Conservation (phyloP, 164 flowering plant genomes). For the Echeveria elegans region DNA sequence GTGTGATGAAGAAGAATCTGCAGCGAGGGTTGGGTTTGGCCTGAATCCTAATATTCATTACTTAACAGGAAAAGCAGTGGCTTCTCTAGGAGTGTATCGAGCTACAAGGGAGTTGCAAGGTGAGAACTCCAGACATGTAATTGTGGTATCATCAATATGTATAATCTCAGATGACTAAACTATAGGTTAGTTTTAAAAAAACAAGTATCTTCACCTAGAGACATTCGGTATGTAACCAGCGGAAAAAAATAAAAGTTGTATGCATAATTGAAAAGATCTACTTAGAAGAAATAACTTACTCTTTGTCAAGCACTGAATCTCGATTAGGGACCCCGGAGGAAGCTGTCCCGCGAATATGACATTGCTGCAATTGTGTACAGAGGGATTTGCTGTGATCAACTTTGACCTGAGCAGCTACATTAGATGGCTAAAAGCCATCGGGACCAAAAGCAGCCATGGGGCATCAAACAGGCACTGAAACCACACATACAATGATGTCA, state of each 20-base stretch:
- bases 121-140: not conserved
- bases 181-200: conserved; percentile 9
- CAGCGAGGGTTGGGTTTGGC: not conserved
- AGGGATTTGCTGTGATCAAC: conserved; percentile 77
- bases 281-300: not conserved
- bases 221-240: not conserved
- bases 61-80: conserved; percentile 12
- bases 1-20: too few species aligned
- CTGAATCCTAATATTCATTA: not conserved
- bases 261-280: not conserved
- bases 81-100: conserved; percentile 12
- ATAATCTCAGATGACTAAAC: not conserved
- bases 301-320: not conserved
- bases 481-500: not conserved
- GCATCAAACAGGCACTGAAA: not conserved
- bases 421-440: conserved; percentile 36
- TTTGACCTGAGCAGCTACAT: conserved; percentile 78
- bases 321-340: conserved; percentile 78
- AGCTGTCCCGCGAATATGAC: conserved; percentile 93
- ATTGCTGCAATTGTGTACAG: conserved; percentile 88
- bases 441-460: not conserved
- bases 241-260: too few species aligned
- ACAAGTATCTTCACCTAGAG: not conserved
- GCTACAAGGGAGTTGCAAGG: conserved; percentile 14
- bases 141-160: not conserved